Evolutionary conservation across 148 eudicot species (phyloP).

Genomic region (Suaeda aralocaspica): DNA sequence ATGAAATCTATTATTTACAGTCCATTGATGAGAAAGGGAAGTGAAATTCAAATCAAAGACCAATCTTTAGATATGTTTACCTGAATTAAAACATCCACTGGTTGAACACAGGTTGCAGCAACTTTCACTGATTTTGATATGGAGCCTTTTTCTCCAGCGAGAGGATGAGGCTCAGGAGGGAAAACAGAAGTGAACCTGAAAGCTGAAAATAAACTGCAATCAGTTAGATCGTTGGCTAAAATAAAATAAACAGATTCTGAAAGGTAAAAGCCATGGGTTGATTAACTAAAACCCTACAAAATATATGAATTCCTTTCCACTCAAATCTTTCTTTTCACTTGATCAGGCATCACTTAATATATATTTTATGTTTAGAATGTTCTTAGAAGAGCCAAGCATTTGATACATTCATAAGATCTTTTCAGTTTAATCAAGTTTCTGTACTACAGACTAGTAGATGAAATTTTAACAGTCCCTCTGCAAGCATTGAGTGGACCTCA

Average conservation of each 20-base stretch:
- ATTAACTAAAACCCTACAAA: no score
- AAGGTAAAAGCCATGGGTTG: no score
- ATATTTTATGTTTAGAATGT: not conserved
- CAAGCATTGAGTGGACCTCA: no score
- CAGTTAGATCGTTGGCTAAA: not conserved
- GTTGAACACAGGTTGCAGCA: conserved; percentile 61
- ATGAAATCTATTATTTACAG: not conserved
- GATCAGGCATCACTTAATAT: no score
- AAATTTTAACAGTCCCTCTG: no score
- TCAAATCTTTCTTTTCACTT: no score
- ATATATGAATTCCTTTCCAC: no score
- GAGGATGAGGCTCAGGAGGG: conserved; percentile 79
- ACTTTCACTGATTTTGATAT: conserved; percentile 37
- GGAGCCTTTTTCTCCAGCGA: conserved; percentile 45
- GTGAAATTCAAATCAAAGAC: not conserved
- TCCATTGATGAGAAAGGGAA: not conserved
- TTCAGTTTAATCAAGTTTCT: no score
- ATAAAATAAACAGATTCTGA: no score
- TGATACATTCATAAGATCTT: not conserved
- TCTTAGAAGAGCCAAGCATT: not conserved
- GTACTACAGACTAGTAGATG: no score
- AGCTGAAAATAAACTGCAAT: conserved; percentile 42
- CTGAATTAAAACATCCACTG: conserved; percentile 90
- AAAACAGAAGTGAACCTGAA: conserved; percentile 84
- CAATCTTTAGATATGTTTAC: conserved; percentile 26